Evolutionary conservation across 371 early-diverging fungal genomes (phyloP), one percentile per base, ranked within the genome.

Genomic region (Mucor plumbeus): DNA sequence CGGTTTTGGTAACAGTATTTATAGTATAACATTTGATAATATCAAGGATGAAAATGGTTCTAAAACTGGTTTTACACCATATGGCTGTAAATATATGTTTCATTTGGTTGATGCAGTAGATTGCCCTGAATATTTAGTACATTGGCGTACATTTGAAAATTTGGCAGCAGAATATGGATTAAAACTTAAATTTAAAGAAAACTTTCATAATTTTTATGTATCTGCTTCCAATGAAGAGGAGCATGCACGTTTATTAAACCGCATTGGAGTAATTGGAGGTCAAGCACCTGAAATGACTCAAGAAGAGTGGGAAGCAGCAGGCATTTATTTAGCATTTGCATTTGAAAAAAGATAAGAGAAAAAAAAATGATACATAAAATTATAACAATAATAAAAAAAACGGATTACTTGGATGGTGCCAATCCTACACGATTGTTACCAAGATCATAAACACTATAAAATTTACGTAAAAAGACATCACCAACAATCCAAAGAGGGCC

Each of bases 91-190:
- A 55, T 99, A 99, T 77, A 87, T 87, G 83, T 99, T 99, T 82
- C 88, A 92, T 67, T 85, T 99, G 19, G 91, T 89, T 50, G 99
- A 99, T 77, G 99, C 99, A 0, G 94, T 99, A 4, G 94, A 97
- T 72, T 99, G 99, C 74, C 95, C 98, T 1, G 99, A 99, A 80
- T 99, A 96, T 78, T 80, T 99, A 33, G 92, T 97, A 0, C 92
- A 95, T 61, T 93, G 95, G 75, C 88, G 86, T 1, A 92, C 89
- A 0, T 87, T 96, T 67, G 82, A 84, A 72, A 80, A 93, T 47
- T 67, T 98, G 34, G 98, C 99, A n/a, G 65, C 40, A 15, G 94
- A 95, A 69, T 92, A 94, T 63, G 94, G 94, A 0, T 71, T 98
- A 10, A 83, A 86, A 65, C 80, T 94, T 11, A 74, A 87, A 11